These are phyloP conservation scores for Clarkia xantiana DNA, from an alignment of 345 rosid genomes.

Conservation along the genomic window DNA sequence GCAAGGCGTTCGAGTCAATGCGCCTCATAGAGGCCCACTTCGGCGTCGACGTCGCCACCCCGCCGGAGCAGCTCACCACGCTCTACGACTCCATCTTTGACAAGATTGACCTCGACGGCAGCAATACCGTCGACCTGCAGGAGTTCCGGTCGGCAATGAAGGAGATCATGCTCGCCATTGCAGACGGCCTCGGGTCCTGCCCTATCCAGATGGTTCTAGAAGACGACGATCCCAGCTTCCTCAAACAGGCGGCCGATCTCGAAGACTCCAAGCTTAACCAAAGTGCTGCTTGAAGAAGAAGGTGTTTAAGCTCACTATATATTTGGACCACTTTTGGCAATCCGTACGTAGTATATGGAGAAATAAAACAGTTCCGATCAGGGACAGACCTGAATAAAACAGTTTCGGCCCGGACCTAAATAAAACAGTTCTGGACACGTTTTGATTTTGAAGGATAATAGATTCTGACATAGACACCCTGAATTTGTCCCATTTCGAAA, in stretches of 20 bases:
- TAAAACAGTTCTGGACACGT: too few species aligned
- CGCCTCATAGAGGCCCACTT: conserved; percentile 9
- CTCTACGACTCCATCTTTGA: conserved; percentile 7
- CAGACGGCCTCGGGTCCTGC: conserved; percentile 32
- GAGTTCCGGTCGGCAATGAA: conserved; percentile 11
- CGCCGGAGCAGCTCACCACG: conserved; percentile 4
- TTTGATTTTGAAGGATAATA: too few species aligned
- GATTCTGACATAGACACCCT: too few species aligned
- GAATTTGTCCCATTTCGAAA: too few species aligned
- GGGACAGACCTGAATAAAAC: too few species aligned
- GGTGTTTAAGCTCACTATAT: not conserved
- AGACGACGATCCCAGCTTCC: conserved; percentile 19
- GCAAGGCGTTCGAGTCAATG: conserved; percentile 7
- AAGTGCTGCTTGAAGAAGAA: conserved; percentile 1
- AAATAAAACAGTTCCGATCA: too few species aligned
- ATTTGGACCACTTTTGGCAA: too few species aligned
- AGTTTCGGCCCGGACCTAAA: too few species aligned
- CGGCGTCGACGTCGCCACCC: conserved; percentile 6
- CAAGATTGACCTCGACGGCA: conserved; percentile 8
- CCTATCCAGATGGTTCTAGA: conserved; percentile 38
- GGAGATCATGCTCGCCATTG: conserved; percentile 16
- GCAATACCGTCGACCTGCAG: conserved; percentile 12
- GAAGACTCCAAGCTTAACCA: conserved; percentile 16
- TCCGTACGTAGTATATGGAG: too few species aligned
- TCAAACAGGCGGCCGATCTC: conserved; percentile 33